Base-by-base conservation (phyloP, 345 rosid genomes). In the Arabis alpina region DNA sequence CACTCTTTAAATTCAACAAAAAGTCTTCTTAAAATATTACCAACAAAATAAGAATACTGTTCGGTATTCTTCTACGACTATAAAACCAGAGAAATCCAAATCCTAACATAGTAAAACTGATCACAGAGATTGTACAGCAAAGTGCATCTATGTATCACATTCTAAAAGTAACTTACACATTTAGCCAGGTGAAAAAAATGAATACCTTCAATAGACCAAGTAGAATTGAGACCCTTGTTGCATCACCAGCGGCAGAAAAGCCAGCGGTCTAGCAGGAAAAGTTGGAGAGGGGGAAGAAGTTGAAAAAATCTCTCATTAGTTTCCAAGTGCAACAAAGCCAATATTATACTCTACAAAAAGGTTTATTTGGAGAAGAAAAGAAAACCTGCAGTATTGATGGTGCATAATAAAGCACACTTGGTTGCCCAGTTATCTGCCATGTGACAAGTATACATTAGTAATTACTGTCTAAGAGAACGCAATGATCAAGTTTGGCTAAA, bases 361-460 rank as follows among this genome's bases (percentile, higher is more conserved):
- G 10, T 45, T 57, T 28, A 48, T n/a, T 9, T 23, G 16, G 43
- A 12, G 51, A 66, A 30, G 41, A 66, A 59, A 47, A 9, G 84
- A 74, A 52, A 67, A 93, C 98, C 97, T 93, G 83, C 72, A 93
- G 79, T 74, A 93, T 90, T 41, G 97, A 76, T 10, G 93, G 92
- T 27, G 98, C 98, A 77, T 93, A 93, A 81, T 93, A 93, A 11
- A 93, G 85, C 51, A 90, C 98, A 83, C 98, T 93, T 58, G 98
- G 98, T 76, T 93, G 98, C 66, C 98, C 98, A 32, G 98, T 93
- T 69, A 93, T 93, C 98, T 93, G 86, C 61, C 73, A 73, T 56
- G 34, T 65, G 43, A 47, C 52, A 65, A 57, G 30, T 13, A 42
- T 10, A 14, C 55, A 41, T 63, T 63, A 70, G 55, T 42, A 48